These are phyloP conservation scores for Willaertia magna DNA, from an alignment of 208 protist genomes.

Conservation along the genomic window DNA sequence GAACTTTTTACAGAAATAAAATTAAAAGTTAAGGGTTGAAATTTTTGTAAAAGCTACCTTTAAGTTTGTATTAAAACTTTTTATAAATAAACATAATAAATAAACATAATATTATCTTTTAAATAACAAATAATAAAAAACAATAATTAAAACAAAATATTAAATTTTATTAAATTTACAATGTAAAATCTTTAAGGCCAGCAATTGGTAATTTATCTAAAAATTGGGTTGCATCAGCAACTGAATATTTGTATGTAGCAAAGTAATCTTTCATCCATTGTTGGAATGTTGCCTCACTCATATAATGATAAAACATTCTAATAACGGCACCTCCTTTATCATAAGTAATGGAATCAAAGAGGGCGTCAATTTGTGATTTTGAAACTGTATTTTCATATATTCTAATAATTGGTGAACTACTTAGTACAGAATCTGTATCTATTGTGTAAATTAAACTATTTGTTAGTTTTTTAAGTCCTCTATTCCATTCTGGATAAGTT, in stretches of 20 bases:
- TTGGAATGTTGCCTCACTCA: background rate
- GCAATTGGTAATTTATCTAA: background rate
- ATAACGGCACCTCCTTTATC: conserved; percentile 7
- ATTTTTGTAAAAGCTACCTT: no score
- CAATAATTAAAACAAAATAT: no score
- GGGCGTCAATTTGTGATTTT: background rate
- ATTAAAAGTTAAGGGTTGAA: no score
- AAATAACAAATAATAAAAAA: no score
- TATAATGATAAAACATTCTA: conserved; percentile 3
- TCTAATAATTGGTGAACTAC: background rate
- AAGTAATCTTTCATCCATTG: background rate
- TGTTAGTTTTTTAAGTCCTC: conserved; percentile 12
- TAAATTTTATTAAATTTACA: no score
- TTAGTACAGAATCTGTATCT: background rate
- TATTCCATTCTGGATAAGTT: background rate
- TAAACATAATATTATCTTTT: no score
- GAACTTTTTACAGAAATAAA: no score
- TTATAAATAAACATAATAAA: no score
- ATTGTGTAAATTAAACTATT: background rate
- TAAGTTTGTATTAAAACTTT: no score
- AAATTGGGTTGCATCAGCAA: background rate
- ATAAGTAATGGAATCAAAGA: conserved; percentile 8
- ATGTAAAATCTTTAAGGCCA: no score
- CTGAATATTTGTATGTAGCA: background rate
- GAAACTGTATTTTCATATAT: conserved; percentile 50